A percentile compares a stretch with the other conserved stretches of the same genome.
phyloP scores from a whole-genome alignment of 306 rosid genomes.

The Castanopsis chinensis region DNA sequence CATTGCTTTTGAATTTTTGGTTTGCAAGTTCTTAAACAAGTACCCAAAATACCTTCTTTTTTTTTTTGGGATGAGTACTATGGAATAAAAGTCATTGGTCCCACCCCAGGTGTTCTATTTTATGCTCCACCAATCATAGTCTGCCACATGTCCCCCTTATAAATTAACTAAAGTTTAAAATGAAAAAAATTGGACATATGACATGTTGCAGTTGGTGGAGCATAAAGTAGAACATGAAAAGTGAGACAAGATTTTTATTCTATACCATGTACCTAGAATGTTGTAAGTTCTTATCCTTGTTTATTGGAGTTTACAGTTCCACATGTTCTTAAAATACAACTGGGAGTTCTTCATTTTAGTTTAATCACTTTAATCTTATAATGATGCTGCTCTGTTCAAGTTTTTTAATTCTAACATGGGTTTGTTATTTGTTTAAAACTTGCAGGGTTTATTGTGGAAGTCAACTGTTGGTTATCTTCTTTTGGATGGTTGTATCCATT shows the following conservation, averaged over 20 bases:
- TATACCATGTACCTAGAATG: too few species aligned
- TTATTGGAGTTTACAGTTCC: not conserved
- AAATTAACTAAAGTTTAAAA: too few species aligned
- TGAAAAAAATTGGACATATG: too few species aligned
- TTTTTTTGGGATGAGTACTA: too few species aligned
- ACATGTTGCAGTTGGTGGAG: too few species aligned
- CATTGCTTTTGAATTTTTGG: not conserved
- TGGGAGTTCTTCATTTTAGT: not conserved
- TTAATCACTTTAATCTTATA: not conserved
- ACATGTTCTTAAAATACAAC: not conserved
- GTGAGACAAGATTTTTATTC: too few species aligned
- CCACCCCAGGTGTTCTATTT: too few species aligned
- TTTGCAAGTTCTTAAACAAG: not conserved
- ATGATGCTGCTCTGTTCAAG: conserved; percentile 3
- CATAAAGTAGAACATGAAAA: too few species aligned
- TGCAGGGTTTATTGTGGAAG: conserved; percentile 77
- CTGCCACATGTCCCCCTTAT: too few species aligned
- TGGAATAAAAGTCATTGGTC: too few species aligned
- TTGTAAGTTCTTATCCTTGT: not conserved
- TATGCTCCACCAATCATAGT: too few species aligned
- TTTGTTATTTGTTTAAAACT: conserved; percentile 14
- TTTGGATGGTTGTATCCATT: conserved; percentile 82
- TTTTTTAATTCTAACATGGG: conserved; percentile 20
- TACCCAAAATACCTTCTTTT: not conserved
- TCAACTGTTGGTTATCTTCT: conserved; percentile 60